These are phyloP conservation scores for Aspergillus novoparasiticus DNA, from an alignment of 2,329 filamentous ascomycete species.

Conservation along the genomic window DNA sequence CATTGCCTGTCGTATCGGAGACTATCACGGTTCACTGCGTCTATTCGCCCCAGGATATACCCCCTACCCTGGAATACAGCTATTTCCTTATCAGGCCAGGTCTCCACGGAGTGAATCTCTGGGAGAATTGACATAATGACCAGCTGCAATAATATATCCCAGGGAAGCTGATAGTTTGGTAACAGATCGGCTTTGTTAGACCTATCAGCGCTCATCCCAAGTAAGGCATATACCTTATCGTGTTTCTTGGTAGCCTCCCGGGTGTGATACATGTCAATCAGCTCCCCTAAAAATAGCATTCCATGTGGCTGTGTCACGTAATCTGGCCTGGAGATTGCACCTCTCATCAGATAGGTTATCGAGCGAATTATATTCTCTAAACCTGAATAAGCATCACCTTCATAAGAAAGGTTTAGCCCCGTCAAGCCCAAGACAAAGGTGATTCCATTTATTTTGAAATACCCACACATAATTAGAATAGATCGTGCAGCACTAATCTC, in stretches of 20 bases:
- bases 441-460: neutral
- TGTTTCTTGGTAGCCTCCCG: neutral
- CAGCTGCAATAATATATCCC: neutral
- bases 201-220: neutral
- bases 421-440: neutral
- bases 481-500: slow-evolving; percentile 4
- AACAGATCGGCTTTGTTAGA: neutral
- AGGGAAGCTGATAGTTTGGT: slow-evolving; percentile 1
- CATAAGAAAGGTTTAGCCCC: neutral
- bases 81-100: no score
- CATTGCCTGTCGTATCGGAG: no score
- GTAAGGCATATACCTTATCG: neutral
- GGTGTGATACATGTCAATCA: neutral
- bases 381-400: neutral
- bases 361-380: neutral
- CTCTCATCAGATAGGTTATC: neutral
- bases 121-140: neutral
- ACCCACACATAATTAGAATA: neutral
- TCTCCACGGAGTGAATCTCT: no score
- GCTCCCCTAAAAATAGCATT: neutral
- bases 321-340: neutral
- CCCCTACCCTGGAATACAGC: no score
- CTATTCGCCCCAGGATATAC: no score
- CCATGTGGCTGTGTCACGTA: neutral
- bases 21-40: no score